phyloP scores from a whole-genome alignment of 2,329 filamentous ascomycete genomes.

The Fusarium stilboides region DNA sequence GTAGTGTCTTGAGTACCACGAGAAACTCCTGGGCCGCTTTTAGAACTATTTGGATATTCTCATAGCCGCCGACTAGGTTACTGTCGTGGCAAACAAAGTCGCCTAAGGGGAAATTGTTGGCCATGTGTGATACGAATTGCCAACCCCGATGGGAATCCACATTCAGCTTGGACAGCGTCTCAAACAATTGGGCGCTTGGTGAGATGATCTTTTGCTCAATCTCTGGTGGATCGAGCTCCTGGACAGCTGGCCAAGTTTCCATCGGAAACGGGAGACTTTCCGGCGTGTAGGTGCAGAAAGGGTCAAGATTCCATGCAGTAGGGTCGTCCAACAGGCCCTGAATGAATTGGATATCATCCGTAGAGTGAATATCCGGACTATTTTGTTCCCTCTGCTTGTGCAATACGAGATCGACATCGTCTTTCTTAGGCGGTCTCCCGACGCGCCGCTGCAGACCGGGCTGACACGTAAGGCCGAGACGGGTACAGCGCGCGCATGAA shows the following conservation, averaged over 20 bases:
- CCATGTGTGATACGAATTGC: conserved; percentile 22
- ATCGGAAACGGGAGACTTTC: conserved; percentile 39
- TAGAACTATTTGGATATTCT: conserved; percentile 43
- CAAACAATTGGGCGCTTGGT: conserved; percentile 35
- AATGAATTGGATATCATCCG: conserved; percentile 33
- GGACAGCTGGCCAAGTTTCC: conserved; percentile 40
- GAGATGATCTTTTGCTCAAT: conserved; percentile 21
- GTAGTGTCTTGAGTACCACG: conserved; percentile 44
- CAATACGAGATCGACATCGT: conserved; percentile 16
- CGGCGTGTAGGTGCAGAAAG: conserved; percentile 25
- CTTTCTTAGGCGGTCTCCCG: conserved; percentile 50
- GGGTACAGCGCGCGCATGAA: conserved; percentile 50
- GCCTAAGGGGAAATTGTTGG: conserved; percentile 12
- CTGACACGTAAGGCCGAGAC: conserved; percentile 50
- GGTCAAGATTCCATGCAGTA: conserved; percentile 36
- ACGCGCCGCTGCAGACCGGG: conserved; percentile 52
- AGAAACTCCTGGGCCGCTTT: conserved; percentile 49
- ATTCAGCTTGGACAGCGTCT: conserved; percentile 44
- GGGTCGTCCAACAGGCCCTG: conserved; percentile 36
- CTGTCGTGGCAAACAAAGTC: conserved; percentile 36
- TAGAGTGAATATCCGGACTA: neutral
- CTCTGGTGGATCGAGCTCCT: conserved; percentile 20
- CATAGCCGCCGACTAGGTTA: conserved; percentile 34
- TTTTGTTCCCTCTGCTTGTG: conserved; percentile 6
- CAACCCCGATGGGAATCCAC: conserved; percentile 41